phyloP scores from a whole-genome alignment of 257 asterid genomes.

The Nicotiana attenuata region DNA sequence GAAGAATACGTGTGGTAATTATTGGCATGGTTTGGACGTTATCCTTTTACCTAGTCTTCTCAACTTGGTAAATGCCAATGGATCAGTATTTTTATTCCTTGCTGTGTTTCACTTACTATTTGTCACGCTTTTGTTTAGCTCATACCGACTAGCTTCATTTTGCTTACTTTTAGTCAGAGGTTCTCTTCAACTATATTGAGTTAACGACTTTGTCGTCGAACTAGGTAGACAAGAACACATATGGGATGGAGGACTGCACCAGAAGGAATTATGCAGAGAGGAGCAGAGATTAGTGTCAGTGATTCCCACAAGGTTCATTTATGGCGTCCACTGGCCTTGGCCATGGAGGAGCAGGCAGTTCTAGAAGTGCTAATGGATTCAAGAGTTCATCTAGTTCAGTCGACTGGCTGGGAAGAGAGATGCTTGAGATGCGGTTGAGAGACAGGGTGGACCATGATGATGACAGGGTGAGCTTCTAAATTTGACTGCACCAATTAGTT shows the following conservation, averaged over 20 bases:
- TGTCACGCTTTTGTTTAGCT: neutral
- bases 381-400: slow-evolving; percentile 87
- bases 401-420: slow-evolving; percentile 96
- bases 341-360: slow-evolving; percentile 44
- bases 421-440: slow-evolving; percentile 85
- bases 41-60: neutral
- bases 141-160: neutral
- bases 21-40: neutral
- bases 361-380: slow-evolving; percentile 41
- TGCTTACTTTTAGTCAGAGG: neutral
- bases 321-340: slow-evolving; percentile 45
- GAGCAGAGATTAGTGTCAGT: slow-evolving; percentile 14
- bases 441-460: slow-evolving; percentile 75
- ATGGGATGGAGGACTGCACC: slow-evolving; percentile 31
- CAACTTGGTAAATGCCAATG: slow-evolving; percentile 1
- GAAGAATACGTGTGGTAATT: neutral
- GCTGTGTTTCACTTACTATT: neutral
- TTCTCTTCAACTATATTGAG: slow-evolving; percentile 6
- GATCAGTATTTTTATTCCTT: neutral
- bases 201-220: slow-evolving; percentile 13
- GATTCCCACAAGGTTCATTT: slow-evolving; percentile 9
- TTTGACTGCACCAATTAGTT: neutral
- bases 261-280: slow-evolving; percentile 17
- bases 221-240: slow-evolving; percentile 40
- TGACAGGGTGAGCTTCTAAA: slow-evolving; percentile 59